Base-by-base conservation (phyloP, 2,329 filamentous ascomycete species). In the Aureobasidium uvarum region DNA sequence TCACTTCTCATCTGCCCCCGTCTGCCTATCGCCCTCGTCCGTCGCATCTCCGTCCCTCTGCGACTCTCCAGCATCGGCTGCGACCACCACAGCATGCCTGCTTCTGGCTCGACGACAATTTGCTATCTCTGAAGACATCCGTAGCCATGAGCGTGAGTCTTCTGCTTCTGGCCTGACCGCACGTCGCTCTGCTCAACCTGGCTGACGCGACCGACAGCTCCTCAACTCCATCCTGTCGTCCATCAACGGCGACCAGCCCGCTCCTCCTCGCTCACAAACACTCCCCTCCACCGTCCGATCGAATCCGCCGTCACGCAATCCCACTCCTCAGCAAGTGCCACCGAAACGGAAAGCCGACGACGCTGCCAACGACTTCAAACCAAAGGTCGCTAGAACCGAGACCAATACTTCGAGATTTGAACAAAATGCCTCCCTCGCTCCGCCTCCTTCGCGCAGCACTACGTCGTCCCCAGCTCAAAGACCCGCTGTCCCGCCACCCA, bases 191-290 rank as follows among this genome's bases (percentile, higher is more conserved):
- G 50, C n/a, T 36, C 38, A 28, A 36, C 41, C 25, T 11, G 51
- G 39, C 67, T 68, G 50, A 67, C 46, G 33, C 20, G 36, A 33
- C 11, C 10, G 5, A n/a, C 66, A 82, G 80, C 82, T 83, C 68
- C 77, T 83, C 66, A 81, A 81, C 70, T 82, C 81, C 25, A 77
- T 83, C 45, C 77, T 83, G 67, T 78, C 80, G 66, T 82, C 81
- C 45, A 80, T 83, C 67, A 79, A 79, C 71, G 79, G 76, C 67
- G 78, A 60, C 45, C 50, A 67, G 36, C 55, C 69, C 55, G 66
- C 63, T 65, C 62, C 62, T 43, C 51, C 65, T 20, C 60, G 46
- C 18, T 25, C 60, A 33, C 60, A 63, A 45, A 33, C 60, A 43
- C 28, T 52, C 11, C 20, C 60, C 18, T 33, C 48, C 36, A 16